Percentiles rank a stretch among this genome's conserved stretches.
Conservation (phyloP, 805 yeast species). For the Spathaspora hagerdaliae region DNA sequence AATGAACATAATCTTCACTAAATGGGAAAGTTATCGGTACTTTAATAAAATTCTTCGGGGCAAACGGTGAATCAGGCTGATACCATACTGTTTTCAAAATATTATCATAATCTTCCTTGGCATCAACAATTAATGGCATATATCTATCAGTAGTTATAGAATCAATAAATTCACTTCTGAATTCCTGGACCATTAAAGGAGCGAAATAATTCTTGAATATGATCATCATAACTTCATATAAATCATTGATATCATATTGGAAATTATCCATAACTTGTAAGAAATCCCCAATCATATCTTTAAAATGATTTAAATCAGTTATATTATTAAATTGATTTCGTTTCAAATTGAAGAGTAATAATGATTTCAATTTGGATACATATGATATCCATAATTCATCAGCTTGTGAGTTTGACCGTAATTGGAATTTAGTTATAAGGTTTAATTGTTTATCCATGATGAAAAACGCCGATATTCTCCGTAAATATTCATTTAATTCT, state of each 20-base stretch:
- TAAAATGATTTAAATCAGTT: slow-evolving; percentile 49
- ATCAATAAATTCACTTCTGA: slow-evolving; percentile 56
- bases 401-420: slow-evolving; percentile 59
- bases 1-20: slow-evolving; percentile 81
- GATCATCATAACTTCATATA: slow-evolving; percentile 58
- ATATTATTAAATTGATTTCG: slow-evolving; percentile 31
- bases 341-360: slow-evolving; percentile 45
- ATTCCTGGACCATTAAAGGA: slow-evolving; percentile 49
- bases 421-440: slow-evolving; percentile 56
- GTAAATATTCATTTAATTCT: slow-evolving; percentile 52
- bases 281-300: slow-evolving; percentile 63
- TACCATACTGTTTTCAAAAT: slow-evolving; percentile 70
- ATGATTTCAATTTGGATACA: slow-evolving; percentile 54
- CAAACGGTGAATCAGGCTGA: slow-evolving; percentile 45
- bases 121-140: slow-evolving; percentile 76
- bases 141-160: slow-evolving; percentile 77
- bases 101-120: slow-evolving; percentile 54
- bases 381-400: slow-evolving; percentile 76
- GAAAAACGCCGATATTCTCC: slow-evolving; percentile 70
- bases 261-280: slow-evolving; percentile 74
- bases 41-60: slow-evolving; percentile 36
- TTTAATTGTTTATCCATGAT: slow-evolving; percentile 70
- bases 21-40: slow-evolving; percentile 68
- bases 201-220: slow-evolving; percentile 59
- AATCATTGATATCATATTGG: slow-evolving; percentile 52